Evolutionary conservation across 202 grass and related monocot genomes (phyloP).

Genomic region (Schoenoplectus tabernaemontani): DNA sequence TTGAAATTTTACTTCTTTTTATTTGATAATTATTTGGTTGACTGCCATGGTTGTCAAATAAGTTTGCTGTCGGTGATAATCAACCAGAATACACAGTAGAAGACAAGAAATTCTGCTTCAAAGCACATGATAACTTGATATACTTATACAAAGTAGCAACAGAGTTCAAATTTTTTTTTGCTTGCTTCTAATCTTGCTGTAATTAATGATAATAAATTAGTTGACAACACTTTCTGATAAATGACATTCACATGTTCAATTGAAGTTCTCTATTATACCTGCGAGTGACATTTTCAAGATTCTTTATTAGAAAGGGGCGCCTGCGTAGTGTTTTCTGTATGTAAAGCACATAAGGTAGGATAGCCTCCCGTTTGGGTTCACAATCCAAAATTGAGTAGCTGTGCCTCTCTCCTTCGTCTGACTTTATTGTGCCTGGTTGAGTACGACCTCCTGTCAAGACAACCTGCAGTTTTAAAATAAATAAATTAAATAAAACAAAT

Average conservation of each 20-base stretch:
- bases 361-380: conserved; percentile 49
- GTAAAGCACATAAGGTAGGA: conserved; percentile 66
- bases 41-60: background rate
- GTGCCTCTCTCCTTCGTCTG: conserved; percentile 74
- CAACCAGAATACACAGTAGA: background rate
- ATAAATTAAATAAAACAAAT: background rate
- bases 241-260: background rate
- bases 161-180: background rate
- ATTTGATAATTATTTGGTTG: background rate
- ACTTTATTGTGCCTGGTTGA: conserved; percentile 75
- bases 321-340: conserved; percentile 78
- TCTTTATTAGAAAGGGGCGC: conserved; percentile 83
- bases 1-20: background rate
- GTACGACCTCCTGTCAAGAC: conserved; percentile 80
- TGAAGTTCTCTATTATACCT: background rate
- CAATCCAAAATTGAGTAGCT: conserved; percentile 63
- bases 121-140: background rate
- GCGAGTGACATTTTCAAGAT: conserved; percentile 87
- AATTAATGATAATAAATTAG: background rate
- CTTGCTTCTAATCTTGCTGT: background rate
- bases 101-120: background rate
- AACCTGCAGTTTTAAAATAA: conserved; percentile 34
- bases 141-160: background rate
- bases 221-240: background rate
- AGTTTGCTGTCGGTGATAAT: background rate